A percentile compares a stretch with the other conserved stretches of the same genome.
Evolutionary conservation across 129 eudicot species (phyloP).

Genomic region (Arctium lappa): DNA sequence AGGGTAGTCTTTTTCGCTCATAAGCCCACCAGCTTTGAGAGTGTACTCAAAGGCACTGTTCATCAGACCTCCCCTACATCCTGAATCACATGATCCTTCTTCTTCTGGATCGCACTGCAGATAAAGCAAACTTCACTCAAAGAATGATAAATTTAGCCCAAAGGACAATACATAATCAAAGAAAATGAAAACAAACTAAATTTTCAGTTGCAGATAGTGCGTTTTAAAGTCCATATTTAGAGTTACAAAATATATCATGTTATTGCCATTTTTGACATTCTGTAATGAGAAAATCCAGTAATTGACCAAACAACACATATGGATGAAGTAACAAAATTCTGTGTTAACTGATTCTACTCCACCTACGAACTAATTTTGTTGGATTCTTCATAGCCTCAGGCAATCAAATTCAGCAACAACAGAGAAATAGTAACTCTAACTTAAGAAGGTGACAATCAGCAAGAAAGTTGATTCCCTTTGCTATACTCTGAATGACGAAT

Average conservation of each 20-base stretch:
- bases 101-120: slow-evolving; percentile 85
- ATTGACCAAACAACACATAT: not conserved
- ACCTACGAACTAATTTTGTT: no score
- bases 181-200: not conserved
- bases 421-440: not conserved
- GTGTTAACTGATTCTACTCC: not conserved
- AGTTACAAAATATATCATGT: not conserved
- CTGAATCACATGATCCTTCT: slow-evolving; percentile 63
- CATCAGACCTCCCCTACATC: slow-evolving; percentile 84
- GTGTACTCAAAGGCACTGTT: slow-evolving; percentile 79
- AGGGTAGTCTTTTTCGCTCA: slow-evolving; percentile 77
- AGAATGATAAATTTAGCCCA: not conserved
- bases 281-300: not conserved
- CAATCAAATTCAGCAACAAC: not conserved
- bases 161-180: not conserved
- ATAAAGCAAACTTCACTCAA: not conserved
- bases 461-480: not conserved
- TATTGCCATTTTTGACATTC: not conserved
- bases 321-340: not conserved
- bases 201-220: not conserved
- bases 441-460: not conserved
- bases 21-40: slow-evolving; percentile 73
- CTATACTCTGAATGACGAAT: not conserved
- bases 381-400: not conserved
- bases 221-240: not conserved